Conservation (phyloP, 192 early-diverging fungal genomes). For the Podochytrium sp. region DNA sequence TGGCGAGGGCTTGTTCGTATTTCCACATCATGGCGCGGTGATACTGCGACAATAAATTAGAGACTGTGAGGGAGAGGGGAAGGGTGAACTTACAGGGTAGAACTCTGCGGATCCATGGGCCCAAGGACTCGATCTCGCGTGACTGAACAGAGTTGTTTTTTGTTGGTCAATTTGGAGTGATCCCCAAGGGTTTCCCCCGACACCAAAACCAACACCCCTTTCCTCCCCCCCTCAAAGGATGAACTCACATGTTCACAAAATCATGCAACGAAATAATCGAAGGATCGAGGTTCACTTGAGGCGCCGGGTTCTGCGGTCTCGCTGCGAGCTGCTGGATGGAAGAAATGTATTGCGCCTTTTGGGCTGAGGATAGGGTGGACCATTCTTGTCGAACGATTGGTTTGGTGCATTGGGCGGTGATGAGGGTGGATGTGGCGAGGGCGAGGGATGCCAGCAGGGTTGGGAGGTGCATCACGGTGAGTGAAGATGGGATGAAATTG, state of each 20-base stretch:
- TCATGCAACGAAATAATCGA: not conserved
- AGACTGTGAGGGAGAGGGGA: too few species aligned
- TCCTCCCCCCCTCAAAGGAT: not conserved
- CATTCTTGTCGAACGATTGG: not conserved
- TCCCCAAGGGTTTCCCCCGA: not conserved
- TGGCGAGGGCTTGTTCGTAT: conserved; percentile 18
- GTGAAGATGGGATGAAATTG: too few species aligned
- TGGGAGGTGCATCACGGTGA: too few species aligned
- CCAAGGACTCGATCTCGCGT: conserved; percentile 6
- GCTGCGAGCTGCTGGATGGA: not conserved
- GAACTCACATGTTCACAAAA: conserved; percentile 11
- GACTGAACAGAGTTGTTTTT: not conserved
- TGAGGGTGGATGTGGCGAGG: too few species aligned
- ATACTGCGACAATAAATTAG: too few species aligned
- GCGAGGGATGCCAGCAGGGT: too few species aligned
- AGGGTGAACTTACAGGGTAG: too few species aligned
- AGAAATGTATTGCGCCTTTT: conserved; percentile 5
- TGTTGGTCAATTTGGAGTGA: not conserved
- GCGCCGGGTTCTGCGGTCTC: not conserved
- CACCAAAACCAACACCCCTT: not conserved
- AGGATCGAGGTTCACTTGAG: not conserved
- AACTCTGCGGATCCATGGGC: conserved; percentile 22
- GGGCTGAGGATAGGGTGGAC: not conserved
- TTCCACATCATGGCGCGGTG: conserved; percentile 23
- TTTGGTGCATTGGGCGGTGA: not conserved